Evolutionary conservation across 2,329 filamentous ascomycete species (phyloP), one percentile per base, ranked within the genome.

Genomic region (Madurella fahalii): DNA sequence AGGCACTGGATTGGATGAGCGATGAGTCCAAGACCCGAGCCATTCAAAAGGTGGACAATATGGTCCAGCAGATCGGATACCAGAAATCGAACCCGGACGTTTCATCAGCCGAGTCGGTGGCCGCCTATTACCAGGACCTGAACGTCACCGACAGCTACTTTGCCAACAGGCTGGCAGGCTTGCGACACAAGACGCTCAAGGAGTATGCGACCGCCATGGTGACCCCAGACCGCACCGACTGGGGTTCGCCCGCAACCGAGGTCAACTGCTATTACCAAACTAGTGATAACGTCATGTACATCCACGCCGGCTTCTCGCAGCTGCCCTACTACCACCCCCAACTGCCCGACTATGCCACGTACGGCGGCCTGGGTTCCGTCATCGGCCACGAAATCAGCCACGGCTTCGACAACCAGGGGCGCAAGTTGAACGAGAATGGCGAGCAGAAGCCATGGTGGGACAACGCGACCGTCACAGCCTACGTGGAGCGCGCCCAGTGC

Each of bases 271-370:
- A 85, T 61, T 86, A 87, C 67, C 81, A 82, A 59, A 79, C 78
- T 30, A 75, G 77, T 0, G 77, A 78, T n/a, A 88, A 89, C 62
- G 80, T 84, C 63, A 87, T 89, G 44, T 80, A 84, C 3, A 86
- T 89, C 66, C 83, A 83, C 1, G 84, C 84, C 0, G 86, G 83
- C 0, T 86, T 88, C 53, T 83, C 87, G 79, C 85, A 89, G 65
- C 79, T 81, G 2, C 85, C 86, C 0, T 73, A 84, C 1, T 89
- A 88, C 63, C 80, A 85, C 55, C 77, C 80, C 11, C 71, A 78
- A 5, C 75, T 86, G 1, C 86, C 86, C 0, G 71, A 79, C 20
- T 89, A 88, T 61, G 70, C 89, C 39, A 79, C 79, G 9, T 90
- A 87, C 65, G 85, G 85, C n/a, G 82, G 81, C 0, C 85, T 89